phyloP scores from a whole-genome alignment of 345 rosid genomes.

The Hibiscus trionum region DNA sequence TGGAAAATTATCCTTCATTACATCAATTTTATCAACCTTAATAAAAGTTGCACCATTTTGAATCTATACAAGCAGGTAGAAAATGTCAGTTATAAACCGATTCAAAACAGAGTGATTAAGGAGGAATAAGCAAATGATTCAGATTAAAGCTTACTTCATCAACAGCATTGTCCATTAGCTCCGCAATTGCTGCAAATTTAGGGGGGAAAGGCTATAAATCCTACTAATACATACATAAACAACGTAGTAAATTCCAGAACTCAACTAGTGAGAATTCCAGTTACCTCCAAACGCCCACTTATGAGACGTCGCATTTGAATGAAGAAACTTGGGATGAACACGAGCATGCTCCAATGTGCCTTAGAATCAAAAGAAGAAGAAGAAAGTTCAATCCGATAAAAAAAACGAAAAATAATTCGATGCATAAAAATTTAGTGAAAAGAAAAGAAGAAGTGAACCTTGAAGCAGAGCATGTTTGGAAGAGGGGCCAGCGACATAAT shows the following conservation, averaged over 20 bases:
- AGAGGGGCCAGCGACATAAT: constrained; percentile 21
- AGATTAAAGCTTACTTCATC: constrained; percentile 57
- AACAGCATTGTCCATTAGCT: constrained; percentile 91
- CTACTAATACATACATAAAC: not conserved
- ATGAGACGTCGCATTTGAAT: constrained; percentile 97
- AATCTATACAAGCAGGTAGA: constrained; percentile 37
- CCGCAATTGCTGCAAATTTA: constrained; percentile 78
- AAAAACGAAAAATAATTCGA: too few relatives aligned
- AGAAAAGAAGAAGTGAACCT: constrained; percentile 9
- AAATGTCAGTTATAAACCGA: not conserved
- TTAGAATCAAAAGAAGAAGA: too few relatives aligned
- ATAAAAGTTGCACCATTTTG: constrained; percentile 80
- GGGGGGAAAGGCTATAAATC: not conserved
- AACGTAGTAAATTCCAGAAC: too few relatives aligned
- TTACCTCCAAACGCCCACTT: constrained; percentile 98
- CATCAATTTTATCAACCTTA: constrained; percentile 70
- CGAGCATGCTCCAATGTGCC: constrained; percentile 71
- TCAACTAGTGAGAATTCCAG: not conserved
- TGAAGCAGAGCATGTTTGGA: constrained; percentile 15
- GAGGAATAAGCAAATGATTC: not conserved
- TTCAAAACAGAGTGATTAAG: not conserved
- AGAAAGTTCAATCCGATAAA: too few relatives aligned
- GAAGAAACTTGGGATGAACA: constrained; percentile 92
- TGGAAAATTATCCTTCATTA: constrained; percentile 68
- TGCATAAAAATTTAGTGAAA: too few relatives aligned